A percentile compares a stretch with the other conserved stretches of the same genome.
phyloP scores from a whole-genome alignment of 2,329 filamentous ascomycete genomes.

The Cercospora sp. region DNA sequence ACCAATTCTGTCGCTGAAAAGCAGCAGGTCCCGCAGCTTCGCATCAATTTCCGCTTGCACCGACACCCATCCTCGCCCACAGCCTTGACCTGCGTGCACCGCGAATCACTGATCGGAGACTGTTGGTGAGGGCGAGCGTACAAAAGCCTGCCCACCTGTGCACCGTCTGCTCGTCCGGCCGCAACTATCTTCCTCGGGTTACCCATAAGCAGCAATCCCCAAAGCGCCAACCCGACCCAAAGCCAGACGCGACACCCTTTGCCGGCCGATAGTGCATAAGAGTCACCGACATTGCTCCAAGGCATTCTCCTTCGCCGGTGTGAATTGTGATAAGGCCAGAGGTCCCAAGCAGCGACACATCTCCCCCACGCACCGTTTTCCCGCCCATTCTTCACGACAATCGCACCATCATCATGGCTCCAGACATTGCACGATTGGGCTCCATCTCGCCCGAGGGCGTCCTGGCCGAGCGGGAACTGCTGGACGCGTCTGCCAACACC shows the following conservation, averaged over 20 bases:
- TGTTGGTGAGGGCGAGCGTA: neutral
- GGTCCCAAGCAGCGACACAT: neutral
- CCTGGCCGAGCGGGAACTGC: constrained; percentile 31
- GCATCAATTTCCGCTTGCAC: neutral
- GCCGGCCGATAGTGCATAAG: neutral
- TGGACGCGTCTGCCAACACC: constrained; percentile 31
- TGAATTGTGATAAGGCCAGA: neutral
- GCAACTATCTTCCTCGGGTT: neutral
- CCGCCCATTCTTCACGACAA: neutral
- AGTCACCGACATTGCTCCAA: neutral
- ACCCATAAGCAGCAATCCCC: constrained; percentile 15
- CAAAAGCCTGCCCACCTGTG: neutral
- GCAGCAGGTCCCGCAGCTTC: neutral
- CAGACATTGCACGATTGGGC: constrained; percentile 23
- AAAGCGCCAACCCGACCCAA: constrained; percentile 16
- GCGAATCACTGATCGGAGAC: neutral
- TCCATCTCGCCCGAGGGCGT: constrained; percentile 19
- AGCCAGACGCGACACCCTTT: constrained; percentile 9
- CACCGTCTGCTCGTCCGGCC: neutral
- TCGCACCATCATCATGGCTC: constrained; percentile 17
- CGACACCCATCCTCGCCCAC: neutral
- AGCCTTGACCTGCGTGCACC: neutral
- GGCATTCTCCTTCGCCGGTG: neutral
- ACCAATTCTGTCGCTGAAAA: neutral
- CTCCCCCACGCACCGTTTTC: neutral